A percentile compares a stretch with the other conserved stretches of the same genome.
phyloP scores from a whole-genome alignment of 2,329 filamentous ascomycete genomes.

The Scleromitrula shiraiana region DNA sequence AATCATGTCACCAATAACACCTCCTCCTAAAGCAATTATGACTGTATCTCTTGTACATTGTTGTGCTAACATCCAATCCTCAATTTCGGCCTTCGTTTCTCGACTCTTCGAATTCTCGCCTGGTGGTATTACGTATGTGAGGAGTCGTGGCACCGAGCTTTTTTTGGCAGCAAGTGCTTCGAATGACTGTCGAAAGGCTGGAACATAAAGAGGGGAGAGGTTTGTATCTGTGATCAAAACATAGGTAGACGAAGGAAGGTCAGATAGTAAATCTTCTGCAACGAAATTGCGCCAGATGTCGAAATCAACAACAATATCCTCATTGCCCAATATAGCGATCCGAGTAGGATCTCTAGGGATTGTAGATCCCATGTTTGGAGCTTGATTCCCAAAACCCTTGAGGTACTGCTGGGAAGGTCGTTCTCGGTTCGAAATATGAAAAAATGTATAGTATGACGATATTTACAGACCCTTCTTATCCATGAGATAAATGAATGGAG shows the following conservation, averaged over 20 bases:
- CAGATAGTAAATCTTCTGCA: slow-evolving; percentile 68
- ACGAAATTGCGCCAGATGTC: slow-evolving; percentile 82
- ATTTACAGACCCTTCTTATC: too few relatives aligned
- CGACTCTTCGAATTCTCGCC: slow-evolving; percentile 92
- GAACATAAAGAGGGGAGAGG: slow-evolving; percentile 70
- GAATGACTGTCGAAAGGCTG: slow-evolving; percentile 65
- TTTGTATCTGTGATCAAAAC: slow-evolving; percentile 97
- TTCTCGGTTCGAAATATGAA: not conserved
- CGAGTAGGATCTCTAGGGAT: slow-evolving; percentile 36
- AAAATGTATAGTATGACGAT: too few relatives aligned
- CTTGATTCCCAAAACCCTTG: too few relatives aligned
- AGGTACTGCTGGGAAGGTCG: too few relatives aligned
- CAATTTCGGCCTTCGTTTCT: slow-evolving; percentile 88
- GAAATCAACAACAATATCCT: slow-evolving; percentile 87
- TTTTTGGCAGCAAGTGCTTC: slow-evolving; percentile 33
- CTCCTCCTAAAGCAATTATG: slow-evolving; percentile 87
- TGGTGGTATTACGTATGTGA: slow-evolving; percentile 80
- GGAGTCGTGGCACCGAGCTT: slow-evolving; percentile 53
- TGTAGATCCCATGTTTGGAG: slow-evolving; percentile 22
- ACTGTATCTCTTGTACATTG: slow-evolving; percentile 93
- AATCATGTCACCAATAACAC: slow-evolving; percentile 96
- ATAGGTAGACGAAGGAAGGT: slow-evolving; percentile 80
- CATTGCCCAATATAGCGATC: slow-evolving; percentile 79
- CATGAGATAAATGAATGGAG: too few relatives aligned
- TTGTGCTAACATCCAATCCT: slow-evolving; percentile 92